phyloP scores from a whole-genome alignment of 2,329 filamentous ascomycete genomes.

The Colletotrichum karsti region DNA sequence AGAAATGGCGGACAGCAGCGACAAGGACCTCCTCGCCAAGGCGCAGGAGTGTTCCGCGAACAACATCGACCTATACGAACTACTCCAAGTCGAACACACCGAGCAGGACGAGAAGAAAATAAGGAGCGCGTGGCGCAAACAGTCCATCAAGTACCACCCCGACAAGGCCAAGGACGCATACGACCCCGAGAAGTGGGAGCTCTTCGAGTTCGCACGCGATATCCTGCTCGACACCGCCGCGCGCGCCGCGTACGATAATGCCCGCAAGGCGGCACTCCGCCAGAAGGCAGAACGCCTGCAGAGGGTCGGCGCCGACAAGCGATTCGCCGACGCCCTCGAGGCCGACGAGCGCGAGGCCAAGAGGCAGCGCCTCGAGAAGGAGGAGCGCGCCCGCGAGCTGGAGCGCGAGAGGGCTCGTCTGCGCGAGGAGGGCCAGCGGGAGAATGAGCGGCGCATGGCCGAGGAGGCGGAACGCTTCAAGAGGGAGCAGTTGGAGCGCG shows the following conservation, averaged over 20 bases:
- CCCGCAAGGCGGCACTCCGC: slow-evolving; percentile 74
- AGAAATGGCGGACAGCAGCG: slow-evolving; percentile 36
- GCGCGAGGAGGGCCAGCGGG: slow-evolving; percentile 41
- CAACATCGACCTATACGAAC: slow-evolving; percentile 79
- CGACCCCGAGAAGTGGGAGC: slow-evolving; percentile 84
- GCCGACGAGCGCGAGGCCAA: slow-evolving; percentile 75
- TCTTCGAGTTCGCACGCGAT: slow-evolving; percentile 86
- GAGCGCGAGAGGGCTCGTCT: slow-evolving; percentile 47
- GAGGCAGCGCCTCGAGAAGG: slow-evolving; percentile 60
- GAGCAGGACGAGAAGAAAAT: slow-evolving; percentile 74
- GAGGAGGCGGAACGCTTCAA: slow-evolving; percentile 49
- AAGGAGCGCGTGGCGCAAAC: slow-evolving; percentile 84
- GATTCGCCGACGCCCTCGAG: slow-evolving; percentile 89
- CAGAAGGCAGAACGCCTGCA: slow-evolving; percentile 79
- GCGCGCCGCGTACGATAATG: slow-evolving; percentile 81
- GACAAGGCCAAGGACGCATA: slow-evolving; percentile 84
- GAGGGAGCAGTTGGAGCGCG: slow-evolving; percentile 36
- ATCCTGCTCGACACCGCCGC: slow-evolving; percentile 77
- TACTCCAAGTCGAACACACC: slow-evolving; percentile 73
- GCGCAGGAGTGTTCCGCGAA: slow-evolving; percentile 68
- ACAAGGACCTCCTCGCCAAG: slow-evolving; percentile 59
- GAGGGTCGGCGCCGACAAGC: slow-evolving; percentile 72
- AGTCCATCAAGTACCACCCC: slow-evolving; percentile 90
- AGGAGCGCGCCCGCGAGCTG: slow-evolving; percentile 44
- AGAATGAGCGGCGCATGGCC: slow-evolving; percentile 41